These are phyloP conservation scores for Annulohypoxylon moriforme DNA, from an alignment of 495 filamentous ascomycete genomes.

Conservation along the genomic window DNA sequence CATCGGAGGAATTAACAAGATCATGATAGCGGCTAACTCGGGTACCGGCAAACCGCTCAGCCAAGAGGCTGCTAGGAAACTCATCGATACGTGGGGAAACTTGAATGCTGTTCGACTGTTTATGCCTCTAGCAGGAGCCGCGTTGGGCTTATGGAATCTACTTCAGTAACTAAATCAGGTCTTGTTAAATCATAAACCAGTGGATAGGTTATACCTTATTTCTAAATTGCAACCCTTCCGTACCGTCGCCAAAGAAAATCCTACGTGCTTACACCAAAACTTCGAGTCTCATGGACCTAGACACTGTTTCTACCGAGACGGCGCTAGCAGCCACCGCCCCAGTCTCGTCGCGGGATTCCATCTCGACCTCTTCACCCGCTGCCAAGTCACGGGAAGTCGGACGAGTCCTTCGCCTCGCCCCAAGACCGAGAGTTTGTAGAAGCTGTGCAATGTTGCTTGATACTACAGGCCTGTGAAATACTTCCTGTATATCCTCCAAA, in stretches of 20 bases:
- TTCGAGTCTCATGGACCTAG: slow-evolving; percentile 34
- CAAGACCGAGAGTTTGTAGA: slow-evolving; percentile 23
- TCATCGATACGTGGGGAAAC: slow-evolving; percentile 52
- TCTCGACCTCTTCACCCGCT: slow-evolving; percentile 33
- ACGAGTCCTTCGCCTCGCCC: slow-evolving; percentile 18
- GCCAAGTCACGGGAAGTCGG: slow-evolving; percentile 8
- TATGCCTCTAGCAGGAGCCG: slow-evolving; percentile 52
- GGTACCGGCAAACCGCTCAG: slow-evolving; percentile 47
- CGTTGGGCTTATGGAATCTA: slow-evolving; percentile 49
- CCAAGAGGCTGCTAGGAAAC: slow-evolving; percentile 42
- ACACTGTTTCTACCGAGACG: slow-evolving; percentile 28
- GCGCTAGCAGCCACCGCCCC: slow-evolving; percentile 27
- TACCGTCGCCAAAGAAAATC: background rate
- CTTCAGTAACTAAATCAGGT: slow-evolving; percentile 27
- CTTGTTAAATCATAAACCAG: background rate
- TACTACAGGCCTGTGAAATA: slow-evolving; percentile 53
- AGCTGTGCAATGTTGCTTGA: slow-evolving; percentile 22
- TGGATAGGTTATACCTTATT: background rate
- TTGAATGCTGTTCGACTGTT: slow-evolving; percentile 53
- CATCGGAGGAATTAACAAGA: slow-evolving; percentile 38
- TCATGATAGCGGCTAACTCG: slow-evolving; percentile 35
- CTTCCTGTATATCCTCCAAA: slow-evolving; percentile 68
- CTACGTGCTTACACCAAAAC: slow-evolving; percentile 19
- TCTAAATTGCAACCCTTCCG: background rate
- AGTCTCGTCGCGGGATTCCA: slow-evolving; percentile 16